Percentiles rank a stretch among this genome's conserved stretches.
Conservation (phyloP, 441 rosid species). For the Gossypium davidsonii region DNA sequence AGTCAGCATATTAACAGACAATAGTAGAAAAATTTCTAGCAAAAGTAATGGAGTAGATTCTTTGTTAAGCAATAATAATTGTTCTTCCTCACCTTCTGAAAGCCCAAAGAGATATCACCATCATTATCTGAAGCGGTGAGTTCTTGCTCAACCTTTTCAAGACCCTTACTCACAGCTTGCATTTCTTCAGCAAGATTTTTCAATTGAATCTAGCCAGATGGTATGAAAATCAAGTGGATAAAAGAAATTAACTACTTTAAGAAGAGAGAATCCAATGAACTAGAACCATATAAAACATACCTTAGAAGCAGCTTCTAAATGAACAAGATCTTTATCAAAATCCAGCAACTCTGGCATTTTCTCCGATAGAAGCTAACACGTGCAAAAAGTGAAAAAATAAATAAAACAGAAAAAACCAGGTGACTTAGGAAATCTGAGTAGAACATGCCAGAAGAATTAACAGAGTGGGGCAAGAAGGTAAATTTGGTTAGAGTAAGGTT, state of each 20-base stretch:
- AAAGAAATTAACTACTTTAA: conserved; percentile 1
- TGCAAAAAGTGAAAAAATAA: conserved; percentile 10
- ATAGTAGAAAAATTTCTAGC: not conserved
- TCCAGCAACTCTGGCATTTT: conserved; percentile 90
- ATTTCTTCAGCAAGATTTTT: conserved; percentile 96
- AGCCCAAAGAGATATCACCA: conserved; percentile 75
- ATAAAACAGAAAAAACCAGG: not conserved
- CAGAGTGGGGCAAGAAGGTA: not conserved
- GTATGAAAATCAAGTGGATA: conserved; percentile 5
- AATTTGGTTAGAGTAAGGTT: not conserved
- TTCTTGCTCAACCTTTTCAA: conserved; percentile 89
- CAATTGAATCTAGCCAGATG: conserved; percentile 67
- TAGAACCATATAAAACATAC: conserved; percentile 28
- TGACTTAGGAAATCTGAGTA: not conserved
- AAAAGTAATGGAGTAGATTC: not conserved
- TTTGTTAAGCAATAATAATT: not conserved
- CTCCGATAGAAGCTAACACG: conserved; percentile 71
- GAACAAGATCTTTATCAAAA: conserved; percentile 80
- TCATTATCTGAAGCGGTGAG: conserved; percentile 75
- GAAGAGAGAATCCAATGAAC: conserved; percentile 7
- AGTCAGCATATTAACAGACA: not conserved
- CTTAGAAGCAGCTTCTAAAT: conserved; percentile 96
- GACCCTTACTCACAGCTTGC: conserved; percentile 97
- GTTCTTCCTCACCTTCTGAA: conserved; percentile 60
- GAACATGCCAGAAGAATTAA: not conserved